Evolutionary conservation across 1,139 yeast species (phyloP), one percentile per base, ranked within the genome.

Genomic region (Scheffersomyces quercinus): DNA sequence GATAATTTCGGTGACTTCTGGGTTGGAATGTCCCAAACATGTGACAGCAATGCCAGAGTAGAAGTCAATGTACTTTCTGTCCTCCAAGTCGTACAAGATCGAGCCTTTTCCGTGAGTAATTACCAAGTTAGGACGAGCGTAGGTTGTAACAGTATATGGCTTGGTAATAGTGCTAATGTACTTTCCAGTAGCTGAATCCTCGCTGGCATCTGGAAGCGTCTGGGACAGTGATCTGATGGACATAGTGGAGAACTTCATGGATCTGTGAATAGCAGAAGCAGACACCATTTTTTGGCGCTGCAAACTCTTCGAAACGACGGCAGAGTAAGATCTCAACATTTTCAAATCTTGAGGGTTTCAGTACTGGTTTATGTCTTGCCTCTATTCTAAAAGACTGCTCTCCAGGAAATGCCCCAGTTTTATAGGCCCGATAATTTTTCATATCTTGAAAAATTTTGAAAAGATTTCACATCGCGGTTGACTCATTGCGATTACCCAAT

Each of bases 21-120:
- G 82, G 57, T 93, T 79, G 29, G 90, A 73, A 64, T 93, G 99
- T 3, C 99, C 99, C 50, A 93, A 72, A 1, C 88, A 84, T n/a
- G 97, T 91, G 12, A 93, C 99, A 1, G 99, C 98, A 53, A 93
- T 90, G 40, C 99, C 99, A 2, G 97, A 90, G 2, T 91, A 84
- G 66, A 93, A 91, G 62, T 93, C 99, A 42, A 93, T 77, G 61
- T 86, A 93, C 59, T 85, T 77, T 41, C 85, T 73, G 57, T 87
- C 78, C 58, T 87, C 91, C 42, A 86, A 68, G 60, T 93, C 99
- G 73, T 84, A 88, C 45, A 89, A 64, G 47, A 75, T 68, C 11
- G 89, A 77, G 4, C 95, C 96, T 56, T 83, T 70, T 13, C 95
- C 97, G 45, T 79, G 83, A 31, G 83, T 77, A 48, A 84, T 71